These are phyloP conservation scores for Fusarium palustre DNA, from an alignment of 2,329 filamentous ascomycete species.

Conservation along the genomic window DNA sequence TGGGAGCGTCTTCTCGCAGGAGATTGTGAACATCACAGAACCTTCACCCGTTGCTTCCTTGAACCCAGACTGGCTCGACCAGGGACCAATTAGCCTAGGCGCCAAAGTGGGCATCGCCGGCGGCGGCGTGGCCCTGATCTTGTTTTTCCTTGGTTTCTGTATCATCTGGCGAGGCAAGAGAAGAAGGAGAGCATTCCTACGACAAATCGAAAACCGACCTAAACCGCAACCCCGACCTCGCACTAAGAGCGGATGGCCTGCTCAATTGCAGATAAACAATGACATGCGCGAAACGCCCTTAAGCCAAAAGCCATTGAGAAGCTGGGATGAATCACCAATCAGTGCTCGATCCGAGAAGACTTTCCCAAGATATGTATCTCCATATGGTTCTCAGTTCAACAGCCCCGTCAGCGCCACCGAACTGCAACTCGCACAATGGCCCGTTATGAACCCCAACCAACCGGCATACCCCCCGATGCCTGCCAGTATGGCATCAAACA, in stretches of 20 bases:
- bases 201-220: neutral
- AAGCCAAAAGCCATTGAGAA: conserved; percentile 63
- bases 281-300: conserved; percentile 59
- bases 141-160: conserved; percentile 62
- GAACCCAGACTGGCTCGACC: conserved; percentile 55
- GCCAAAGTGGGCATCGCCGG: conserved; percentile 70
- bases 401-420: conserved; percentile 65
- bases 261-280: conserved; percentile 41
- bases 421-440: conserved; percentile 39
- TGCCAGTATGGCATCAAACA: neutral
- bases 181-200: conserved; percentile 63
- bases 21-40: conserved; percentile 61
- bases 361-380: conserved; percentile 66
- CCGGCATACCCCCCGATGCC: conserved; percentile 3
- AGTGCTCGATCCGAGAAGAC: conserved; percentile 56
- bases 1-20: conserved; percentile 64
- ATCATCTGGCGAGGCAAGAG: conserved; percentile 69
- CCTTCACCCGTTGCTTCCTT: conserved; percentile 58
- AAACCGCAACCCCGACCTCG: neutral
- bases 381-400: conserved; percentile 70
- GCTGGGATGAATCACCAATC: conserved; percentile 66
- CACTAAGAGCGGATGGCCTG: conserved; percentile 56
- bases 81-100: conserved; percentile 63
- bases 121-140: conserved; percentile 61
- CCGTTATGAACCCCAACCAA: conserved; percentile 24